phyloP scores from a whole-genome alignment of 1,284 basidiomycete genomes.

The Cryptococcus wingfieldii region DNA sequence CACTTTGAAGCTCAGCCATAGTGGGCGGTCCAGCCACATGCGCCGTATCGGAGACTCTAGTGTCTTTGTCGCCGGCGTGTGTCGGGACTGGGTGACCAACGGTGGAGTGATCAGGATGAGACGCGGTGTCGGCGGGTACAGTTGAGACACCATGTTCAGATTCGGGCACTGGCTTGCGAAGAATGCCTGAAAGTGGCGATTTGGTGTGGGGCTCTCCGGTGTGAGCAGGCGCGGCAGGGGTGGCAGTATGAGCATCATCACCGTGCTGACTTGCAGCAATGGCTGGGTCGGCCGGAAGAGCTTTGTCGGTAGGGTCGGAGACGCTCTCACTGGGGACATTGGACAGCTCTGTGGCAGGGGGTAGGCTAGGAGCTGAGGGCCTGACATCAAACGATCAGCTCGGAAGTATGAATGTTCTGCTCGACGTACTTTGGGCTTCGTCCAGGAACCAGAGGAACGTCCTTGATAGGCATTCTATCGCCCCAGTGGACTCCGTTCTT shows the following conservation, averaged over 20 bases:
- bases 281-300: background rate
- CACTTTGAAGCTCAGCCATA: conserved; percentile 4
- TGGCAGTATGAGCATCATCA: conserved; percentile 1
- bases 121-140: conserved; percentile 1
- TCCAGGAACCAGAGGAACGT: conserved; percentile 8
- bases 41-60: conserved; percentile 29
- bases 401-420: background rate
- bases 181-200: conserved; percentile 10
- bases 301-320: background rate
- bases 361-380: background rate
- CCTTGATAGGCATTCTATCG: conserved; percentile 19
- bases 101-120: conserved; percentile 7
- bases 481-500: conserved; percentile 29
- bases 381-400: background rate
- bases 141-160: conserved; percentile 18
- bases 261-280: background rate
- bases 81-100: conserved; percentile 11
- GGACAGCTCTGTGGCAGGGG: background rate
- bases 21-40: conserved; percentile 11
- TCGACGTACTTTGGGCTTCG: conserved; percentile 20
- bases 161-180: conserved; percentile 17
- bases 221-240: background rate
- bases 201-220: conserved; percentile 1
- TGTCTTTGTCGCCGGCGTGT: conserved; percentile 17
- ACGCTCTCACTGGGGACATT: background rate